phyloP scores from a whole-genome alignment of 108 stramenopile genomes.

The Pseudonitzschia multiseries region DNA sequence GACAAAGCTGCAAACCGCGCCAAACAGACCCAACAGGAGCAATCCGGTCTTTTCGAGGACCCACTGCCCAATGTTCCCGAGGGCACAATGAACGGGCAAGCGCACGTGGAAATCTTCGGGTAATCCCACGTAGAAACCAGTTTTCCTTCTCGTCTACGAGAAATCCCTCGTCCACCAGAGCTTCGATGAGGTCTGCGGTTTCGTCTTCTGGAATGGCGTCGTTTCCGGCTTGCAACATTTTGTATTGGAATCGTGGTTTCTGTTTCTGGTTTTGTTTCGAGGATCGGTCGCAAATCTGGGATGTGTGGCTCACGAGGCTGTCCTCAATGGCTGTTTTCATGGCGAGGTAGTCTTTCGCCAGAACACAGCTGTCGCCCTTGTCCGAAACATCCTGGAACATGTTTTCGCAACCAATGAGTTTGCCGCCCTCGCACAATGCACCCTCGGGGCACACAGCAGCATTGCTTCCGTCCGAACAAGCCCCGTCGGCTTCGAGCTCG shows the following conservation, averaged over 20 bases:
- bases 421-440: conserved; percentile 8
- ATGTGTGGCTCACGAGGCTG: not conserved
- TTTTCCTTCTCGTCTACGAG: not conserved
- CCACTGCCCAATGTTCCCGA: not conserved
- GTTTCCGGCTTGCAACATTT: not conserved
- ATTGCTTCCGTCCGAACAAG: not conserved
- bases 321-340: not conserved
- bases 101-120: not conserved
- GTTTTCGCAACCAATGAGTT: conserved; percentile 4
- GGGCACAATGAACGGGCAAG: not conserved
- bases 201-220: not conserved
- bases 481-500: not conserved
- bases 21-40: not conserved
- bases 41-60: not conserved
- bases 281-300: not conserved
- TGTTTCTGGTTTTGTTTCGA: too few relatives aligned
- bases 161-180: not conserved
- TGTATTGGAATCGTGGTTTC: conserved; percentile 2
- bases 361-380: not conserved
- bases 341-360: not conserved
- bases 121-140: not conserved
- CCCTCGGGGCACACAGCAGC: not conserved
- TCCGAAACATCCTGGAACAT: conserved; percentile 5
- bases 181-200: not conserved
- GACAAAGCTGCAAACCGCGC: not conserved